Conservation (phyloP, 139 green algal genomes). For the Chlamydomonas sp. region DNA sequence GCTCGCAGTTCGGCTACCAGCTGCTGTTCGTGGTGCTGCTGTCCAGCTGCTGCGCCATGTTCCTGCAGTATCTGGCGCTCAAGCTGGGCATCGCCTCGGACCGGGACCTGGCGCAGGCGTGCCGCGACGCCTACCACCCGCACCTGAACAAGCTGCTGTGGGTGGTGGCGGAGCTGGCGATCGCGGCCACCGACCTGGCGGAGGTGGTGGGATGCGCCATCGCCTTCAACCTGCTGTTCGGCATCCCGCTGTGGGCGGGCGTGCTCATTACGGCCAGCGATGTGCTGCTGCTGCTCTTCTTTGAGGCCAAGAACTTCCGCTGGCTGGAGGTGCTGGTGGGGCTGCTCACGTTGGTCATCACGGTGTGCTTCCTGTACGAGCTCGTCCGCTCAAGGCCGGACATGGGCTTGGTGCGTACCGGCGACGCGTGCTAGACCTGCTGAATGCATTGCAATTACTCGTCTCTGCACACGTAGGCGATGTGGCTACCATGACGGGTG, state of each 20-base stretch:
- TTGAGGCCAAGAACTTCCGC: constrained; percentile 45
- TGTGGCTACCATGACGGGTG: too few relatives aligned
- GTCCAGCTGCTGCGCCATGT: constrained; percentile 60
- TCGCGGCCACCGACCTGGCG: constrained; percentile 72
- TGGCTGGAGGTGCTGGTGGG: constrained; percentile 52
- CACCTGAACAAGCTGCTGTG: constrained; percentile 58
- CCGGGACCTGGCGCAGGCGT: constrained; percentile 68
- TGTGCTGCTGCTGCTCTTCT: constrained; percentile 51
- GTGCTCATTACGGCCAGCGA: constrained; percentile 4
- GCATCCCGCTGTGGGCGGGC: constrained; percentile 54
- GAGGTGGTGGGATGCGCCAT: constrained; percentile 59
- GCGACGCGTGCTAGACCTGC: too few relatives aligned
- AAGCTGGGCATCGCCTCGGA: constrained; percentile 66
- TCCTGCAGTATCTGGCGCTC: constrained; percentile 65
- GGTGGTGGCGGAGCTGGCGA: constrained; percentile 70
- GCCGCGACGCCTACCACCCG: constrained; percentile 62
- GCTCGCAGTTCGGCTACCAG: constrained; percentile 57
- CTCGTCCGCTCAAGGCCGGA: constrained; percentile 1
- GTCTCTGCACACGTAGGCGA: too few relatives aligned
- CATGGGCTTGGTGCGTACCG: too few relatives aligned
- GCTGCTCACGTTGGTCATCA: constrained; percentile 14
- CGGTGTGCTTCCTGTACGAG: constrained; percentile 65
- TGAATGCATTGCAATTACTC: too few relatives aligned
- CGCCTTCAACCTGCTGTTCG: constrained; percentile 59
- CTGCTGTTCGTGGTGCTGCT: constrained; percentile 71